These are phyloP conservation scores for Raffaelea arxii DNA, from an alignment of 2,329 filamentous ascomycete species.

Conservation along the genomic window DNA sequence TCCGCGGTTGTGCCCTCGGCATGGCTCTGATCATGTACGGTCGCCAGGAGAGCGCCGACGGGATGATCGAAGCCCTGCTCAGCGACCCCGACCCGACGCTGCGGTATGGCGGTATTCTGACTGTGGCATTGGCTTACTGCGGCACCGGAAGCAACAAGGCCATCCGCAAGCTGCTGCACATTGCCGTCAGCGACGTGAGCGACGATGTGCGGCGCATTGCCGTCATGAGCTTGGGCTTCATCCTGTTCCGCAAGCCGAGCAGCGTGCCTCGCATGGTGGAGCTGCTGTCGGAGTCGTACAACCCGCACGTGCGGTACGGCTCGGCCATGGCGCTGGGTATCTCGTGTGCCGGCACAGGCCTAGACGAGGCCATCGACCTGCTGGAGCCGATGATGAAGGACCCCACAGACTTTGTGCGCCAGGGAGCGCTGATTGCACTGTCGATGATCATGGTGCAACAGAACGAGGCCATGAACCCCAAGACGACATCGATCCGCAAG, in stretches of 20 bases:
- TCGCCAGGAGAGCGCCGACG: conserved; percentile 87
- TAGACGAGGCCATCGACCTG: conserved; percentile 92
- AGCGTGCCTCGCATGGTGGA: conserved; percentile 98
- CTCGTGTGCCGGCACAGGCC: conserved; percentile 89
- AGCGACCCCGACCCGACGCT: conserved; percentile 90
- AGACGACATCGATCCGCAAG: conserved; percentile 84
- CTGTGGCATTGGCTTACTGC: conserved; percentile 94
- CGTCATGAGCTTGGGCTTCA: conserved; percentile 96
- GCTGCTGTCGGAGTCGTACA: conserved; percentile 95
- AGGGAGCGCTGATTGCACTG: conserved; percentile 87
- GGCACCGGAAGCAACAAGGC: conserved; percentile 98
- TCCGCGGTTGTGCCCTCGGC: conserved; percentile 86
- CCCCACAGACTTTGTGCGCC: conserved; percentile 93
- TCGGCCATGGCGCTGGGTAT: conserved; percentile 98
- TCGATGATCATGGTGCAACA: conserved; percentile 99
- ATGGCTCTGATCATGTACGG: conserved; percentile 99
- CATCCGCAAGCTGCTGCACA: conserved; percentile 87
- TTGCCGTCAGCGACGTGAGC: conserved; percentile 95
- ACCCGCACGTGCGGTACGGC: conserved; percentile 94
- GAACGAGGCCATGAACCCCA: conserved; percentile 97
- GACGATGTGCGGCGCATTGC: conserved; percentile 94
- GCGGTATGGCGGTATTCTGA: conserved; percentile 96
- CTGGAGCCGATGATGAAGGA: conserved; percentile 99
- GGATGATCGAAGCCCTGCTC: conserved; percentile 85
- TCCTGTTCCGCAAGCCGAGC: conserved; percentile 93